Percentiles rank a stretch among this genome's conserved stretches.
phyloP scores from a whole-genome alignment of 495 filamentous ascomycete species.

The Hyaloscypha hepaticicola region DNA sequence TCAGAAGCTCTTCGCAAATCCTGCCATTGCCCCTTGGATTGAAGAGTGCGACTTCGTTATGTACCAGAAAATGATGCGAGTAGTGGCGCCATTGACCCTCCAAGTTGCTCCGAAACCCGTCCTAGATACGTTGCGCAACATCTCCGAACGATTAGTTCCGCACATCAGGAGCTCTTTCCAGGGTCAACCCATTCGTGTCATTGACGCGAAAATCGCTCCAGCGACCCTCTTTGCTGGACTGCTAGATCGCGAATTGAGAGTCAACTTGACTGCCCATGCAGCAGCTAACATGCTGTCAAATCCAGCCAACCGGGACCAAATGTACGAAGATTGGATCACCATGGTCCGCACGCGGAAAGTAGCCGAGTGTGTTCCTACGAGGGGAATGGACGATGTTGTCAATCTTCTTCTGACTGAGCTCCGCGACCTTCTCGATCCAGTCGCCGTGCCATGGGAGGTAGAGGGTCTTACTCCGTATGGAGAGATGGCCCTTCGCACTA shows the following conservation, averaged over 20 bases:
- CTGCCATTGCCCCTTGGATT: slow-evolving; percentile 85
- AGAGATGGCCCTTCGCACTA: slow-evolving; percentile 46
- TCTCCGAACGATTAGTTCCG: slow-evolving; percentile 72
- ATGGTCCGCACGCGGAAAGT: slow-evolving; percentile 72
- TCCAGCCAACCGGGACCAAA: slow-evolving; percentile 74
- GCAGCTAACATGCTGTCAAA: slow-evolving; percentile 75
- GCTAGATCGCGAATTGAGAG: slow-evolving; percentile 78
- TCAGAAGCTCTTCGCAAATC: slow-evolving; percentile 87
- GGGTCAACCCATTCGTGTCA: slow-evolving; percentile 75
- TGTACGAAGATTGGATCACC: slow-evolving; percentile 89
- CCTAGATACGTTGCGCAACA: slow-evolving; percentile 76
- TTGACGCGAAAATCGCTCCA: slow-evolving; percentile 80
- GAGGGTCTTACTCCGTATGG: slow-evolving; percentile 55
- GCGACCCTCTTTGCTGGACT: slow-evolving; percentile 86
- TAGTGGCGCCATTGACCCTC: slow-evolving; percentile 78
- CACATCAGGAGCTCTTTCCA: slow-evolving; percentile 82
- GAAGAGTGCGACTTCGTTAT: slow-evolving; percentile 91
- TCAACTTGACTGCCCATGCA: slow-evolving; percentile 87
- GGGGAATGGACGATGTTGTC: slow-evolving; percentile 65
- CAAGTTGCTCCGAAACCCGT: slow-evolving; percentile 86
- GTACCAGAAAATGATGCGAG: slow-evolving; percentile 93
- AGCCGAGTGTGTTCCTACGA: slow-evolving; percentile 58
- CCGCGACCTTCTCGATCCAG: slow-evolving; percentile 65
- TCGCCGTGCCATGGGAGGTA: slow-evolving; percentile 53
- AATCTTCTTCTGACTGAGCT: slow-evolving; percentile 74